Conservation (phyloP, 2,329 filamentous ascomycete genomes). For the Anisogramma anomala region DNA sequence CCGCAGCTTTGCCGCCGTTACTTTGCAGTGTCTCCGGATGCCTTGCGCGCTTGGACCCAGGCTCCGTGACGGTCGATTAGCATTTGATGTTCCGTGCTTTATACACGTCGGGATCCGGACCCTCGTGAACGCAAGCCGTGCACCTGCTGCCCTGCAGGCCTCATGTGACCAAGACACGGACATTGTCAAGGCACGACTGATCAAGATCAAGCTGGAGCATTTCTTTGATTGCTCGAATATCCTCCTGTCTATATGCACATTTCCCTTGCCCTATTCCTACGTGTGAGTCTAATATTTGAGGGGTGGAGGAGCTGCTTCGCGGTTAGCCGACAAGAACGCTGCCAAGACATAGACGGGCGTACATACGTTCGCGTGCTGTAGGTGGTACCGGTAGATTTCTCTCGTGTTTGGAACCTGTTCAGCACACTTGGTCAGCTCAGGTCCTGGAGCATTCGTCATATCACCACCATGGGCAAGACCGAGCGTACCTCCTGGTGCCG, state of each 20-base stretch:
- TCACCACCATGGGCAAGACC: background rate
- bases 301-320: slow-evolving; percentile 34
- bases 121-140: too few species aligned
- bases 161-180: background rate
- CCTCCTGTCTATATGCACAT: slow-evolving; percentile 26
- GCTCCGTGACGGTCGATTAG: too few species aligned
- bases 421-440: slow-evolving; percentile 2
- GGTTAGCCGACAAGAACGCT: slow-evolving; percentile 15
- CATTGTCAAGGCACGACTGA: background rate
- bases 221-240: background rate
- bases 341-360: background rate
- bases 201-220: background rate
- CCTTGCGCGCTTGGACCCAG: too few species aligned
- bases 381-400: slow-evolving; percentile 77
- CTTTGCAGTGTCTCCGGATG: too few species aligned
- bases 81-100: too few species aligned
- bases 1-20: too few species aligned
- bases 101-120: too few species aligned
- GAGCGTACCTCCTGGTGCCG: slow-evolving; percentile 78
- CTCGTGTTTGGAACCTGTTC: slow-evolving; percentile 83
- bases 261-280: slow-evolving; percentile 13
- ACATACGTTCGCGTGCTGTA: slow-evolving; percentile 71
- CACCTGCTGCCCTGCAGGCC: too few species aligned
- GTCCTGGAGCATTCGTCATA: background rate
- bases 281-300: slow-evolving; percentile 31